These are phyloP conservation scores for Perkinsus chesapeaki DNA, from an alignment of 169 alveolate species.

Conservation along the genomic window DNA sequence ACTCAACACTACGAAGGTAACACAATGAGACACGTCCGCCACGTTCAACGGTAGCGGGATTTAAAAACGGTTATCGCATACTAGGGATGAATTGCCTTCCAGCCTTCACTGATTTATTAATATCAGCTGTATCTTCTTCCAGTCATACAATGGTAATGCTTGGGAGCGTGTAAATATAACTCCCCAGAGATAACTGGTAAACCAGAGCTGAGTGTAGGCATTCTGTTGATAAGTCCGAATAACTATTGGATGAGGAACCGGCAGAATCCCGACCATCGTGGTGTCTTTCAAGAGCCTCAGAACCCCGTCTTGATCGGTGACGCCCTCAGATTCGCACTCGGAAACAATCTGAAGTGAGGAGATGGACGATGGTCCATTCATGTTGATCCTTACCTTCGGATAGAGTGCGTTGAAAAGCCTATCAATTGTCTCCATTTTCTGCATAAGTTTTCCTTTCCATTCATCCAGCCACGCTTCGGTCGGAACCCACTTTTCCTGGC, in stretches of 20 bases:
- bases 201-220: conserved; percentile 22
- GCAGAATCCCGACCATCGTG: conserved; percentile 25
- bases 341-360: not conserved
- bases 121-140: not conserved
- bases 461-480: conserved; percentile 17
- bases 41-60: no score
- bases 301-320: conserved; percentile 12
- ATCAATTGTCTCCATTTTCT: not conserved
- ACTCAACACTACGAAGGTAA: no score
- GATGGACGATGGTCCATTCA: not conserved
- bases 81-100: no score
- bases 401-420: conserved; percentile 13
- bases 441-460: conserved; percentile 13
- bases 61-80: no score
- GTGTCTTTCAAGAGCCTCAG: conserved; percentile 10
- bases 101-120: not conserved
- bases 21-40: not conserved
- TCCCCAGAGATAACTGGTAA: conserved; percentile 19
- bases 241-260: conserved; percentile 23
- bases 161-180: not conserved
- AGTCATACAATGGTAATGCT: not conserved
- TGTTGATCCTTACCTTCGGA: not conserved
- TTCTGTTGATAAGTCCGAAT: conserved; percentile 19
- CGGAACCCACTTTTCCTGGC: conserved; percentile 14
- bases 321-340: not conserved